Percentiles rank a stretch among this genome's conserved stretches.
Conservation (phyloP, 768 basidiomycete species). For the Tylopilus balloui region DNA sequence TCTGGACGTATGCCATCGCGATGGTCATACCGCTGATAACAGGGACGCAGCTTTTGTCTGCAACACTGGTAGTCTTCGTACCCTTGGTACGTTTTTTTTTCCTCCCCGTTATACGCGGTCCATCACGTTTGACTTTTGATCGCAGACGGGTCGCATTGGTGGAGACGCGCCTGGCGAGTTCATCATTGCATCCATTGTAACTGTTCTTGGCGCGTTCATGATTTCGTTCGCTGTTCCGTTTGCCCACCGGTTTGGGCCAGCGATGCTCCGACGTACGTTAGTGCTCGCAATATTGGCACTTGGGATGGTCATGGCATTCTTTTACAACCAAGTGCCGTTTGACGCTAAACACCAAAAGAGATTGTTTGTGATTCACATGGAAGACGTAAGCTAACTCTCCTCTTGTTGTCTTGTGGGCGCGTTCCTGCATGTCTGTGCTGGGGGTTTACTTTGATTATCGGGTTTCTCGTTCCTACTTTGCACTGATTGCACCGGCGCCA, state of each 20-base stretch:
- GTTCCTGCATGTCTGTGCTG: too few species aligned
- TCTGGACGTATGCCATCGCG: conserved; percentile 62
- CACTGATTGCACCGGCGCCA: neutral
- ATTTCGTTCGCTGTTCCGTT: conserved; percentile 67
- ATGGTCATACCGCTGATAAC: conserved; percentile 51
- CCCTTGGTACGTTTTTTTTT: conserved; percentile 55
- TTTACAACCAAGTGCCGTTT: conserved; percentile 60
- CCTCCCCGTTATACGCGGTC: neutral
- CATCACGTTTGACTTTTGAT: conserved; percentile 3
- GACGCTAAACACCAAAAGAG: conserved; percentile 86
- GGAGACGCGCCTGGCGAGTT: conserved; percentile 81
- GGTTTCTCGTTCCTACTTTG: neutral
- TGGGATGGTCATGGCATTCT: conserved; percentile 52
- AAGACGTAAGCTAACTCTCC: conserved; percentile 60
- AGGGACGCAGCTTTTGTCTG: conserved; percentile 52
- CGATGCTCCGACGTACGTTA: conserved; percentile 37
- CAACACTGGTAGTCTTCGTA: conserved; percentile 82
- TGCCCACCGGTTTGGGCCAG: conserved; percentile 61
- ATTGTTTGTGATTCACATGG: conserved; percentile 75
- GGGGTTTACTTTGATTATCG: too few species aligned
- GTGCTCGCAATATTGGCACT: conserved; percentile 45
- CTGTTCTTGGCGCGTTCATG: conserved; percentile 50
- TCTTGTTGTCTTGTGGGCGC: neutral
- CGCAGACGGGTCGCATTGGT: conserved; percentile 77
- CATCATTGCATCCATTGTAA: conserved; percentile 77